Conservation (phyloP, 305 asterid genomes). For the Fraxinus latifolia region DNA sequence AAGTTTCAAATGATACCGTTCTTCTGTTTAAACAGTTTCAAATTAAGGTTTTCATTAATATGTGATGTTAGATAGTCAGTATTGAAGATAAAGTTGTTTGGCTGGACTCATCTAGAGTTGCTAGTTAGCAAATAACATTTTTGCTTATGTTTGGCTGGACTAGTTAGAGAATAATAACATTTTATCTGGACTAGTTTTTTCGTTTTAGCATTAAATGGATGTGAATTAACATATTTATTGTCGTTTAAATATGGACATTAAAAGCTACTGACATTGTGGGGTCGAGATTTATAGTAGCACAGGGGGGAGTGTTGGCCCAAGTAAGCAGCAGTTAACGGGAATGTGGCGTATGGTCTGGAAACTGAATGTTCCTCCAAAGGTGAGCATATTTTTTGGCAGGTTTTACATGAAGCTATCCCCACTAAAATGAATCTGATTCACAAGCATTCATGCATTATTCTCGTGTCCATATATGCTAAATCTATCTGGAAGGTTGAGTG, state of each 20-base stretch:
- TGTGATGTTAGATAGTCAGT: not conserved
- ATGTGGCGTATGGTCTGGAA: not conserved
- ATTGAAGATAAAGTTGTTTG: not conserved
- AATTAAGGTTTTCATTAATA: not conserved
- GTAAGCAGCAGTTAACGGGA: not conserved
- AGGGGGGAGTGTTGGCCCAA: not conserved
- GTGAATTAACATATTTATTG: not conserved
- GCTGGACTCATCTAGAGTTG: not conserved
- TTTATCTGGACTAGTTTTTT: not conserved
- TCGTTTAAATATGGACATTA: no score
- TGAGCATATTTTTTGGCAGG: no score
- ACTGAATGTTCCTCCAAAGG: not conserved
- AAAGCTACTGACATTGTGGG: not conserved
- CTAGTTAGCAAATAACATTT: not conserved
- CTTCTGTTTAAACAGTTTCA: not conserved
- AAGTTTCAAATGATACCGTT: not conserved
- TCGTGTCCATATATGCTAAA: no score
- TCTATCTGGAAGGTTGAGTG: not conserved
- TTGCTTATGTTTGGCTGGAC: not conserved
- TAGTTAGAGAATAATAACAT: not conserved
- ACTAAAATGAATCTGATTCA: not conserved
- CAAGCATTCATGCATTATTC: not conserved
- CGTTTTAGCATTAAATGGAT: not conserved
- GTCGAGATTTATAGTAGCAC: not conserved
- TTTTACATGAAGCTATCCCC: not conserved